These are phyloP conservation scores for Wickerhamiella sorbophila DNA, from an alignment of 805 yeast species.

Conservation along the genomic window DNA sequence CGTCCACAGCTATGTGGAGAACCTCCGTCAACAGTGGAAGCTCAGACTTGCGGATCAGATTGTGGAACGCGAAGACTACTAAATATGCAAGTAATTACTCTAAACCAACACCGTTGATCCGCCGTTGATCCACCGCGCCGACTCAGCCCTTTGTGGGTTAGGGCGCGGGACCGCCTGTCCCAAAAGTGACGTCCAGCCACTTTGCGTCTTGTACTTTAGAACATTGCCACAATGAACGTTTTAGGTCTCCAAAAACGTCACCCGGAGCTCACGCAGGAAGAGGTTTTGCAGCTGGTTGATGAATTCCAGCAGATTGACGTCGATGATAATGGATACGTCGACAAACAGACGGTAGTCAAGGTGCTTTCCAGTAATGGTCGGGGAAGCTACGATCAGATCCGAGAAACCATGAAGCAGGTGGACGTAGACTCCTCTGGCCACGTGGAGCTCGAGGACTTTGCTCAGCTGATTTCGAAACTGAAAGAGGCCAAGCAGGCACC, in stretches of 20 bases:
- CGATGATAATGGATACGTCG: conserved; percentile 90
- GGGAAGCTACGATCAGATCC: conserved; percentile 78
- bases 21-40: conserved; percentile 56
- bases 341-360: conserved; percentile 79
- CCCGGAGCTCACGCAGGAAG: conserved; percentile 76
- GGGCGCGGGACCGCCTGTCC: too few relatives aligned
- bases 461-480: conserved; percentile 65
- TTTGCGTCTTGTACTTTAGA: too few relatives aligned
- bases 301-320: conserved; percentile 64
- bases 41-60: conserved; percentile 61
- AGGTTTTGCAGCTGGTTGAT: conserved; percentile 70
- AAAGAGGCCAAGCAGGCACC: conserved; percentile 31
- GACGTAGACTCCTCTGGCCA: conserved; percentile 94
- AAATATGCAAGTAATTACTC: too few relatives aligned
- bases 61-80: conserved; percentile 27
- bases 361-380: conserved; percentile 65
- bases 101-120: too few relatives aligned
- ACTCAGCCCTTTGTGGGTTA: too few relatives aligned
- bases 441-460: conserved; percentile 91
- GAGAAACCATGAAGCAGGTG: conserved; percentile 83
- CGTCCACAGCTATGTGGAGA: conserved; percentile 49
- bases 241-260: conserved; percentile 62
- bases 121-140: too few relatives aligned
- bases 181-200: too few relatives aligned
- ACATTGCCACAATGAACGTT: conserved; percentile 60